These are phyloP conservation scores for Graphiopsis chlorocephala DNA, from an alignment of 2,329 filamentous ascomycete genomes.

Conservation along the genomic window DNA sequence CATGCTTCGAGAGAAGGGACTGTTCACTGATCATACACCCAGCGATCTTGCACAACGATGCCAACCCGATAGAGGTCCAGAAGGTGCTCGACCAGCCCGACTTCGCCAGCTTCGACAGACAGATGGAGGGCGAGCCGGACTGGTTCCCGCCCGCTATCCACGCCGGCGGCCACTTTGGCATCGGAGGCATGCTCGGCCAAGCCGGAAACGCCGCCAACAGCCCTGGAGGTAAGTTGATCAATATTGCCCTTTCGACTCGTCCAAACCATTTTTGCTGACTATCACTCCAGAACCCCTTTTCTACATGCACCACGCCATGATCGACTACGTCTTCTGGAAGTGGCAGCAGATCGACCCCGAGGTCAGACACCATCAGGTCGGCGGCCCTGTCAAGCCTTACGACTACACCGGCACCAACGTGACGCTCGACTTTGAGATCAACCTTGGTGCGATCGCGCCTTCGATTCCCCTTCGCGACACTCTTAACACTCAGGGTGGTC, in stretches of 20 bases:
- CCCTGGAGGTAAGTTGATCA: slow-evolving; percentile 17
- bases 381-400: not conserved
- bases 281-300: slow-evolving; percentile 24
- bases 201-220: slow-evolving; percentile 26
- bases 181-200: slow-evolving; percentile 21
- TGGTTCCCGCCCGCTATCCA: slow-evolving; percentile 16
- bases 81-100: slow-evolving; percentile 16
- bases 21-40: not conserved
- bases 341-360: slow-evolving; percentile 25
- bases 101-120: slow-evolving; percentile 22
- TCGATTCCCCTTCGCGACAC: slow-evolving; percentile 23
- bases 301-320: slow-evolving; percentile 29
- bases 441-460: slow-evolving; percentile 20
- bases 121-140: slow-evolving; percentile 20
- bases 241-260: not conserved
- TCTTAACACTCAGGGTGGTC: slow-evolving; percentile 21
- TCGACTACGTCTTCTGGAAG: slow-evolving; percentile 27
- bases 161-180: slow-evolving; percentile 24
- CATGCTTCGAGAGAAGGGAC: not conserved
- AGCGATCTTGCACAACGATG: not conserved
- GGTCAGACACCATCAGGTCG: slow-evolving; percentile 15
- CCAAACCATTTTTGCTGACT: not conserved
- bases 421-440: slow-evolving; percentile 21
- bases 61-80: slow-evolving; percentile 16
- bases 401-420: slow-evolving; percentile 1